A percentile compares a stretch with the other conserved stretches of the same genome.
These are phyloP conservation scores for Penicillium digitatum DNA, from an alignment of 2,329 filamentous ascomycete species.

Conservation along the genomic window DNA sequence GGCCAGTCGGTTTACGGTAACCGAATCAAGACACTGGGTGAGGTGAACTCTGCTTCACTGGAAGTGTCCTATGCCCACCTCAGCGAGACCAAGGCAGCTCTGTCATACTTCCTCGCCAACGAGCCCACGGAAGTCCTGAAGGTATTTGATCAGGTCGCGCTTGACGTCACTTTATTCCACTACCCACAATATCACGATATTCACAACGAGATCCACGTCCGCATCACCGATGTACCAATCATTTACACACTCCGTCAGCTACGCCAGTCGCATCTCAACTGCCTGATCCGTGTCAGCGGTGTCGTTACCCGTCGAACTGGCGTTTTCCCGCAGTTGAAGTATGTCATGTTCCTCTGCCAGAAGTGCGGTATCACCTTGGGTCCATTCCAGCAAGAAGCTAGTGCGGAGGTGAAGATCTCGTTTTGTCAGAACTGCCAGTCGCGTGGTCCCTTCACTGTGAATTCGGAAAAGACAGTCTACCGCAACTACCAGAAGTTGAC, in stretches of 20 bases:
- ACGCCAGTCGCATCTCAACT: constrained; percentile 93
- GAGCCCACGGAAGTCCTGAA: constrained; percentile 92
- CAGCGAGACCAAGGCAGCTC: constrained; percentile 80
- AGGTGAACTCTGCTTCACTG: constrained; percentile 91
- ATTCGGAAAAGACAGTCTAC: constrained; percentile 97
- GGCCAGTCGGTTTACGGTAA: constrained; percentile 92
- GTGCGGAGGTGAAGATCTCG: constrained; percentile 90
- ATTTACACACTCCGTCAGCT: constrained; percentile 93
- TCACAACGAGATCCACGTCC: constrained; percentile 95
- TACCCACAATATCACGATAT: constrained; percentile 98
- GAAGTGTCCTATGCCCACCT: constrained; percentile 96
- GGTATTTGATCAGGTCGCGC: constrained; percentile 92
- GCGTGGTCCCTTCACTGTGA: constrained; percentile 87
- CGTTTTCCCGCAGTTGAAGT: constrained; percentile 96
- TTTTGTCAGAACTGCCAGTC: constrained; percentile 97
- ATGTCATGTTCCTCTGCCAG: constrained; percentile 94
- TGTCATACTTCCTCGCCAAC: constrained; percentile 95
- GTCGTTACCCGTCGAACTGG: constrained; percentile 92
- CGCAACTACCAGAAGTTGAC: constrained; percentile 98
- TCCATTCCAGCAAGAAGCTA: constrained; percentile 96
- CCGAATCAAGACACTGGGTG: constrained; percentile 89
- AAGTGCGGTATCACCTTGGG: constrained; percentile 91
- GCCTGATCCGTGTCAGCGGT: constrained; percentile 86
- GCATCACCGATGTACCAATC: constrained; percentile 89
- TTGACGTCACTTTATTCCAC: constrained; percentile 92